Conservation (phyloP, 352 stramenopile species). For the Phytophthora cryptogea region DNA sequence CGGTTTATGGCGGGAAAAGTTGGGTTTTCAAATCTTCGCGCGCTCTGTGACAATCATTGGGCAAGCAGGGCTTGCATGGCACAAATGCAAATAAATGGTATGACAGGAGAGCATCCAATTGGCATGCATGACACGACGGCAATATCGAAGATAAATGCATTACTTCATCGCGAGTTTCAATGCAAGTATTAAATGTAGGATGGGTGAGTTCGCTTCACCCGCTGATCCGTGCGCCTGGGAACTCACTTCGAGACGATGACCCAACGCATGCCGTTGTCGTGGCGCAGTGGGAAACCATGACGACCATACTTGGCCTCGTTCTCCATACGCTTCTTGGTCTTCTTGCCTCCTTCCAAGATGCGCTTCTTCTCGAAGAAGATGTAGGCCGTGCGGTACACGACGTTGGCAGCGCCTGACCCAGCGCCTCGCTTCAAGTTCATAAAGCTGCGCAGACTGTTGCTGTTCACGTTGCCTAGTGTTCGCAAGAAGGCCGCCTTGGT, state of each 20-base stretch:
- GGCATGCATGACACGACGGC: background rate
- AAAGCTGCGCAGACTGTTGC: slow-evolving; percentile 55
- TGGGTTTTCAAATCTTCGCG: background rate
- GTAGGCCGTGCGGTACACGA: slow-evolving; percentile 53
- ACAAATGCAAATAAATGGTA: too few species aligned
- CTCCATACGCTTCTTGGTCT: slow-evolving; percentile 52
- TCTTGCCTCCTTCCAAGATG: slow-evolving; percentile 42
- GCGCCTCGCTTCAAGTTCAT: slow-evolving; percentile 47
- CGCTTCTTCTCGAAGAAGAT: slow-evolving; percentile 63
- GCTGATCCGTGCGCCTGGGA: background rate
- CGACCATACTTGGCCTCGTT: slow-evolving; percentile 27
- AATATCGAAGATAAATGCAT: slow-evolving; percentile 3
- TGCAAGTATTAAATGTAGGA: slow-evolving; percentile 8
- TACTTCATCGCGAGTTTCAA: background rate
- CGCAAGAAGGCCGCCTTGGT: slow-evolving; percentile 48
- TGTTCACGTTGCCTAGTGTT: slow-evolving; percentile 44
- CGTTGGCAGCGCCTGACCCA: slow-evolving; percentile 52
- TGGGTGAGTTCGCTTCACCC: background rate
- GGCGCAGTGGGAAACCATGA: slow-evolving; percentile 20
- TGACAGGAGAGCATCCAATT: too few species aligned
- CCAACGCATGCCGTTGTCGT: slow-evolving; percentile 29
- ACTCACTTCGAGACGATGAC: slow-evolving; percentile 12
- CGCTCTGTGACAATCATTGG: background rate
- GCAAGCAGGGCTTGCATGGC: too few species aligned
- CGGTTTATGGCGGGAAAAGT: slow-evolving; percentile 4